phyloP scores from a whole-genome alignment of 306 rosid genomes.

The Lathyrus oleraceus region DNA sequence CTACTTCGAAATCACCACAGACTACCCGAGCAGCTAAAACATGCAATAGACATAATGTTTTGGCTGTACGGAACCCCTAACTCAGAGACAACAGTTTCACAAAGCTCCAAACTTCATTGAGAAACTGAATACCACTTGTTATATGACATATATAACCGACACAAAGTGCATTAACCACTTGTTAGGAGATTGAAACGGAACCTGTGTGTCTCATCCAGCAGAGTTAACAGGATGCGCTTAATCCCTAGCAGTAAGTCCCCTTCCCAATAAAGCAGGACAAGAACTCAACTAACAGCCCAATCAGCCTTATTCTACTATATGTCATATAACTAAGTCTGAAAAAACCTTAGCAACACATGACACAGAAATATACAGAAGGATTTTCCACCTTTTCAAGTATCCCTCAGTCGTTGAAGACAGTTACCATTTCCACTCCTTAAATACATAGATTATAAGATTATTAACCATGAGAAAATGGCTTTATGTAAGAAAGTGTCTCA shows the following conservation, averaged over 20 bases:
- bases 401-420: constrained; percentile 18
- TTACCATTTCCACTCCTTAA: background rate
- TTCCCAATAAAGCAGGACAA: background rate
- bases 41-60: background rate
- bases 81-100: background rate
- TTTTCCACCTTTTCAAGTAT: background rate
- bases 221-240: background rate
- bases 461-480: background rate
- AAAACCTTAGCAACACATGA: background rate
- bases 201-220: background rate
- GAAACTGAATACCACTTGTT: background rate
- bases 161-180: constrained; percentile 3
- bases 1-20: background rate
- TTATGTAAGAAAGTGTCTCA: constrained; percentile 9
- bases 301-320: background rate
- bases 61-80: background rate
- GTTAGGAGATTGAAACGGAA: background rate
- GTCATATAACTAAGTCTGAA: background rate
- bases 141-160: background rate
- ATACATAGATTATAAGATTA: constrained; percentile 23
- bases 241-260: background rate
- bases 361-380: background rate
- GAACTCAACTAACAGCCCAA: background rate
- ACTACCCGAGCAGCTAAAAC: background rate
- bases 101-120: constrained; percentile 15